Evolutionary conservation across 805 yeast genomes (phyloP), one percentile per base, ranked within the genome.

Genomic region (Starmerella cellae): DNA sequence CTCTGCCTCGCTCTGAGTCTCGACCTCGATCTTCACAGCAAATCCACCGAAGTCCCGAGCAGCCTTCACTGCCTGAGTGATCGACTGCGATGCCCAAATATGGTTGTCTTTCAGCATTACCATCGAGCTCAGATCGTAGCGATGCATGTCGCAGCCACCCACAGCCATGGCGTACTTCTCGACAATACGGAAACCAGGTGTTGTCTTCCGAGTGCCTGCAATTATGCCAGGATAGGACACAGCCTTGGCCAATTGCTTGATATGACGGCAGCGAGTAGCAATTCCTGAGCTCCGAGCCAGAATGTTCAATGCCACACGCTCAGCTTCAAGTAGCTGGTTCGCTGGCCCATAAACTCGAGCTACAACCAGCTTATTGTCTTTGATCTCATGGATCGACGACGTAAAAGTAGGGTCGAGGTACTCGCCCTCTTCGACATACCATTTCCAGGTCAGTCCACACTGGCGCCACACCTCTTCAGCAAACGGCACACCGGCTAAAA

Each of bases 171-270:
- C 79, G 62, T 87, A 87, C 60, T 87, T 87, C 58, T 87, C 97
- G 44, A 88, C 63, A 34, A 78, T 67, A 55, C 97, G 74, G 48
- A 87, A 70, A 0, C 97, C 97, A 0, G 97, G 97, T 0, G 97
- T 88, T n/a, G 96, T 88, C 63, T 87, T 87, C 58, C 97, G 73
- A 1, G 97, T 87, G 5, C 96, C 97, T 0, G 97, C 96, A 58
- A 87, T 84, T 20, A 79, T 70, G 0, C 97, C 97, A 3, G 64
- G 64, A 57, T 75, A 88, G 0, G 93, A 91, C 4, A 71, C 63
- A 33, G 70, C 62, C 43, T 76, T 70, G 1, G 95, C 95, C 44
- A 73, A 60, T 5, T 62, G 56, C 40, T 76, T 64, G 3, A 87
- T 71, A 23, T 64, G 60, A 39, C 65, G 61, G 0, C 91, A 75